Evolutionary conservation across 352 stramenopile genomes (phyloP).

Genomic region (Globisporangium orthogonon): DNA sequence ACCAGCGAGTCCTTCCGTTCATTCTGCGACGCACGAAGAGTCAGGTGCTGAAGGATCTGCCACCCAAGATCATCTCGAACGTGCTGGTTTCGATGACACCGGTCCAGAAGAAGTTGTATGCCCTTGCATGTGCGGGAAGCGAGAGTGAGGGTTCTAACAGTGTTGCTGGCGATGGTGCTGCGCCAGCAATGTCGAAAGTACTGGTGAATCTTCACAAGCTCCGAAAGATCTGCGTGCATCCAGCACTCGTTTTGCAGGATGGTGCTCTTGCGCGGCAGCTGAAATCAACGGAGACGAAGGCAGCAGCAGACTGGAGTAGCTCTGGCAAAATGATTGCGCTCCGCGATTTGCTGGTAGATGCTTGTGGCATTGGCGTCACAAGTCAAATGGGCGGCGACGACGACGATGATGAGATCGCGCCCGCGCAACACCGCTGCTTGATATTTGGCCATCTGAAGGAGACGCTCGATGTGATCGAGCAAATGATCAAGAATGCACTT

Average conservation of each 20-base stretch:
- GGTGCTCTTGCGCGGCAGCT: constrained; percentile 15
- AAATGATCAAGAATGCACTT: constrained; percentile 75
- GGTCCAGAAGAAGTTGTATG: constrained; percentile 87
- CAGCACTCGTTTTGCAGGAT: constrained; percentile 66
- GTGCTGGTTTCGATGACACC: constrained; percentile 86
- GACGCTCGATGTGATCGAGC: constrained; percentile 92
- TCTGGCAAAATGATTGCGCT: constrained; percentile 91
- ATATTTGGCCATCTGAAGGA: constrained; percentile 94
- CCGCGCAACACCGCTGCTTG: constrained; percentile 87
- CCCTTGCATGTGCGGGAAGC: constrained; percentile 11
- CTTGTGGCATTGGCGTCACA: constrained; percentile 33
- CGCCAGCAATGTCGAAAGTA: constrained; percentile 19
- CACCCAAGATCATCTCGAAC: constrained; percentile 96
- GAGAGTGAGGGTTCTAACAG: neutral
- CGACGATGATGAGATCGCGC: constrained; percentile 8
- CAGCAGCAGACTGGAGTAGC: constrained; percentile 45
- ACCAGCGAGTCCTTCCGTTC: constrained; percentile 96
- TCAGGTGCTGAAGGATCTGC: constrained; percentile 94
- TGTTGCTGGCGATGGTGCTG: too few species aligned
- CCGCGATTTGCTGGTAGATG: constrained; percentile 65
- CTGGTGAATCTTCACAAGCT: constrained; percentile 73
- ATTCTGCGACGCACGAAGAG: constrained; percentile 95
- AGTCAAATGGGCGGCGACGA: constrained; percentile 3
- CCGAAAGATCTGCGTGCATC: constrained; percentile 94
- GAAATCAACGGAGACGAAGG: constrained; percentile 19